Conservation (phyloP, 768 basidiomycete species). For the Cubamyces sp. region DNA sequence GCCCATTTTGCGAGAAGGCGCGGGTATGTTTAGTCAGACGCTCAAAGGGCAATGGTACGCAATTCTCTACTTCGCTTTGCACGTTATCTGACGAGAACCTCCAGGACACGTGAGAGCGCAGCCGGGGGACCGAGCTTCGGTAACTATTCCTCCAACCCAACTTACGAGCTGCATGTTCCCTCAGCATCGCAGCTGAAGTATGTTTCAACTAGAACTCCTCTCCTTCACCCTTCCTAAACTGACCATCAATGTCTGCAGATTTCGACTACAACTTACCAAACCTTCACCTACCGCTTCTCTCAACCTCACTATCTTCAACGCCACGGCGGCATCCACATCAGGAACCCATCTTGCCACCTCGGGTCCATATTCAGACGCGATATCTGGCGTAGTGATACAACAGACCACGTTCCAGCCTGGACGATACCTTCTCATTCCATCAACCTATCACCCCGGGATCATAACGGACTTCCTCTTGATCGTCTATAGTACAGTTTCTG, state of each 20-base stretch:
- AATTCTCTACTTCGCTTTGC: background rate
- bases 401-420: constrained; percentile 56
- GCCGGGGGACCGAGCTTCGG: constrained; percentile 72
- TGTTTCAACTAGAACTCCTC: constrained; percentile 26
- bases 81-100: background rate
- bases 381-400: constrained; percentile 71
- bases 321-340: constrained; percentile 35
- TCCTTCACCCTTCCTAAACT: background rate
- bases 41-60: constrained; percentile 77
- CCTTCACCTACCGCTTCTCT: constrained; percentile 49
- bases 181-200: constrained; percentile 61
- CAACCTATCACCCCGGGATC: constrained; percentile 67
- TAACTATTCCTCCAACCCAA: constrained; percentile 69
- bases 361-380: constrained; percentile 76
- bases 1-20: constrained; percentile 81
- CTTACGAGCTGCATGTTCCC: constrained; percentile 62
- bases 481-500: constrained; percentile 44
- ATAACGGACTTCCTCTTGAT: constrained; percentile 61
- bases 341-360: constrained; percentile 62
- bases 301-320: constrained; percentile 63
- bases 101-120: constrained; percentile 61
- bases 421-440: constrained; percentile 74
- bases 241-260: constrained; percentile 41
- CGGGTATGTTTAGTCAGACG: constrained; percentile 82
- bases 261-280: constrained; percentile 67